Evolutionary conservation across 768 basidiomycete genomes (phyloP), one percentile per base, ranked within the genome.

Genomic region (Suillus spraguei): DNA sequence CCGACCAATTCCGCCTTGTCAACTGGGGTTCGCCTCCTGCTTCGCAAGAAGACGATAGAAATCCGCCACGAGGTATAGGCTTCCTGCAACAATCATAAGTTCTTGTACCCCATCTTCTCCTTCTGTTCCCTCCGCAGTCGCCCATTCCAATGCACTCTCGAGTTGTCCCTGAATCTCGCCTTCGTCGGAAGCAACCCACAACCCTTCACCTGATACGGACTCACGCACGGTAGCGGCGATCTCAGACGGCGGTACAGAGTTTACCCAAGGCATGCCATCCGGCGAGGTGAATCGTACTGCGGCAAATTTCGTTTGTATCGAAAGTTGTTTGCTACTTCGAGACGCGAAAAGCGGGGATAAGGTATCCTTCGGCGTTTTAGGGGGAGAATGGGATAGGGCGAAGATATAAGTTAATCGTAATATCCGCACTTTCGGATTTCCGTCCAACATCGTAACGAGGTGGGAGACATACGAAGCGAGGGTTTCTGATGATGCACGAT

Each of bases 181-280:
- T 59, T 74, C 77, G 36, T 76, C 70, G 24, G 77, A 68, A 17
- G 79, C 74, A 39, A 69, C 67, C 84, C 83, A 88, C 5, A 87
- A 63, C 20, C 83, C 78, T 49, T 78, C 79, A n/a, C 74, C 76
- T 6, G 83, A 82, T 4, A 78, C 71, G 5, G 89, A 75, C 38
- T 65, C 65, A 50, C 63, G 65, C 22, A 88, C 84, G 0, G 79
- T 81, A 17, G 77, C 75, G 24, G 70, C 75, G 60, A 96, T 67
- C 55, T 85, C 83, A 2, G 73, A 73, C 4, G 84, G 80, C 8
- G 84, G 72, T 0, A 89, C 88, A 4, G 88, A 78, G 42, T 79
- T 83, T 32, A 99, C 88, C 97, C 97, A 99, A 0, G 96, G 94
- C 97, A 99, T 99, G 3, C 89, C 92, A 4, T 89, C 91, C 0